Percentiles rank a stretch among this genome's conserved stretches.
Evolutionary conservation across 2,329 filamentous ascomycete genomes (phyloP).

Genomic region (Verticillium tricorpus): DNA sequence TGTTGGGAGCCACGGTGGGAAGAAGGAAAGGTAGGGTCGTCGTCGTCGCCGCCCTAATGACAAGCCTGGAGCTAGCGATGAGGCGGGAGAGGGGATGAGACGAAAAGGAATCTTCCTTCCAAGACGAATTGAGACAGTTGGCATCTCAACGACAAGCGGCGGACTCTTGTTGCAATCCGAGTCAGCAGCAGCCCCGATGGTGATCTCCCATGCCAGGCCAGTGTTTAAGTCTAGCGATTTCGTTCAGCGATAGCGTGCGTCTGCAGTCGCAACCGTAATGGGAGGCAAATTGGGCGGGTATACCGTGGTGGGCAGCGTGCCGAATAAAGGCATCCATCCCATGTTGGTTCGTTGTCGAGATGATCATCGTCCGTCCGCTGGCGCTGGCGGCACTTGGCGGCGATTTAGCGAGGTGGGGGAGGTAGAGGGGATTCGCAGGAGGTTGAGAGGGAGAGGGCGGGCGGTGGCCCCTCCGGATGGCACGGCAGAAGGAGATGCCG

Average conservation of each 20-base stretch:
- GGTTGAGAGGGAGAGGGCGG: not conserved
- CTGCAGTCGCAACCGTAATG: not conserved
- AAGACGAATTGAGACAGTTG: not conserved
- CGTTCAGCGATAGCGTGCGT: not conserved
- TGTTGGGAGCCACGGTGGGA: no score
- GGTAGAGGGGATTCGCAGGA: not conserved
- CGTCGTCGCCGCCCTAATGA: not conserved
- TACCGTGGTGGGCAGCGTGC: not conserved
- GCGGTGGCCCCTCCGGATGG: not conserved
- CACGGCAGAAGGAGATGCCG: not conserved
- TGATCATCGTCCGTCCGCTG: not conserved
- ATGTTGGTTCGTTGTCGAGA: not conserved
- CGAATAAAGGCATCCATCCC: not conserved
- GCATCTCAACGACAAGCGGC: not conserved
- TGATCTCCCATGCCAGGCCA: not conserved
- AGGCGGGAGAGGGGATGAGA: not conserved
- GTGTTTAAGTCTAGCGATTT: not conserved
- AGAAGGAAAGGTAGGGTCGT: not conserved
- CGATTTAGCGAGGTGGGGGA: not conserved
- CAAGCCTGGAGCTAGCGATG: not conserved
- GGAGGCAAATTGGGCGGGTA: not conserved
- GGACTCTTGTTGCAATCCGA: not conserved
- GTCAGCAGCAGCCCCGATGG: not conserved
- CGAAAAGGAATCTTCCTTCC: not conserved
- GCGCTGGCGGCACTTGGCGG: not conserved